These are phyloP conservation scores for Globisporangium paroecandrum DNA, from an alignment of 352 stramenopile species.

Conservation along the genomic window DNA sequence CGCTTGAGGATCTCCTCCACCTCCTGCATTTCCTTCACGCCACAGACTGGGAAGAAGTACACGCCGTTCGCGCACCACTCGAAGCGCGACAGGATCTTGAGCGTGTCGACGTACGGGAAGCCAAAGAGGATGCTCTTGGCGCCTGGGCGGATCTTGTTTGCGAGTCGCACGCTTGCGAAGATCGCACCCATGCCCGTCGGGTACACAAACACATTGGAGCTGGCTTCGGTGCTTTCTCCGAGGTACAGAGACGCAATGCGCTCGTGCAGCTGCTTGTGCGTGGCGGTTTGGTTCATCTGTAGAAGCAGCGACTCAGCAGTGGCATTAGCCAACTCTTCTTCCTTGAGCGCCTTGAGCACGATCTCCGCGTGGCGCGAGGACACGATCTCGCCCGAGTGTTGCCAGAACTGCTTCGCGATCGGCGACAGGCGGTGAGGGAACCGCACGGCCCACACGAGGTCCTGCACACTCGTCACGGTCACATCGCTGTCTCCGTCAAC, in stretches of 20 bases:
- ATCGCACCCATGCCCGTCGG: conserved; percentile 89
- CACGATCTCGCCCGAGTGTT: conserved; percentile 92
- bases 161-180: conserved; percentile 74
- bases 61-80: conserved; percentile 85
- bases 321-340: background rate
- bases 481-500: conserved; percentile 21
- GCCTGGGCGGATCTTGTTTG: conserved; percentile 39
- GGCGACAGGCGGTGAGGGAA: conserved; percentile 51
- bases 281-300: conserved; percentile 14
- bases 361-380: conserved; percentile 79
- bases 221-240: background rate
- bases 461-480: conserved; percentile 36
- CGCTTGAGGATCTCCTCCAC: conserved; percentile 66
- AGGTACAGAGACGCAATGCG: conserved; percentile 62
- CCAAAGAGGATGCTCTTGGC: conserved; percentile 86
- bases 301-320: conserved; percentile 10
- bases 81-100: conserved; percentile 89
- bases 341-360: conserved; percentile 50
- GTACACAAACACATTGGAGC: conserved; percentile 61
- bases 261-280: conserved; percentile 41
- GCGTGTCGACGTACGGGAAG: conserved; percentile 93
- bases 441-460: conserved; percentile 61
- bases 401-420: conserved; percentile 88
- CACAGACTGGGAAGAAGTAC: conserved; percentile 87
- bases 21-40: conserved; percentile 54